Percentiles rank a stretch among this genome's conserved stretches.
These are phyloP conservation scores for Cordyceps pruinosa DNA, from an alignment of 2,329 filamentous ascomycete genomes.

Conservation along the genomic window DNA sequence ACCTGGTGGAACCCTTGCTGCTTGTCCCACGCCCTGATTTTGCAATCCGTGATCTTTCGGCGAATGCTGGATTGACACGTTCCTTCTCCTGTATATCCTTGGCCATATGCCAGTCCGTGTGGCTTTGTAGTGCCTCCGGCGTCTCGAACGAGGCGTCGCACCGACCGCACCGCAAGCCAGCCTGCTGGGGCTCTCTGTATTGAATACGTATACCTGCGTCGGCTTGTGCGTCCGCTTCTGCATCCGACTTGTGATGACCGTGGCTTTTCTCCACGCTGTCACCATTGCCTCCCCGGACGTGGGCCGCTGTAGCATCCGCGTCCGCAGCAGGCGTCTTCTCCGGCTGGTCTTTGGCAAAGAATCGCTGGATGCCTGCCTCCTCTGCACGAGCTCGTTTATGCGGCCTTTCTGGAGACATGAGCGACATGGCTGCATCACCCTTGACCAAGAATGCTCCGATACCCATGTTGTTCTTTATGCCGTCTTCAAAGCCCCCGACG, in stretches of 20 bases:
- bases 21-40: conserved; percentile 24
- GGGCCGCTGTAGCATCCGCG: conserved; percentile 22
- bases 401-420: conserved; percentile 19
- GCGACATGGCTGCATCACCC: conserved; percentile 54
- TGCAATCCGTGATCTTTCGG: conserved; percentile 22
- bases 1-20: conserved; percentile 19
- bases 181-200: background rate
- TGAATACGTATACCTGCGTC: conserved; percentile 27
- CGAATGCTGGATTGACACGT: conserved; percentile 43
- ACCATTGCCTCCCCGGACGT: conserved; percentile 16
- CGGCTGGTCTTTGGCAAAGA: conserved; percentile 41
- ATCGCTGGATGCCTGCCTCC: conserved; percentile 48
- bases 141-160: conserved; percentile 58
- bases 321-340: conserved; percentile 17
- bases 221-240: conserved; percentile 18
- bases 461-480: conserved; percentile 72
- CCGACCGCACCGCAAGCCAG: conserved; percentile 45
- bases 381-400: conserved; percentile 32
- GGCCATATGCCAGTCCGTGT: conserved; percentile 92
- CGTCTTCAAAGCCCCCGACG: conserved; percentile 89
- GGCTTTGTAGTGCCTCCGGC: conserved; percentile 58
- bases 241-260: conserved; percentile 10
- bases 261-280: conserved; percentile 5
- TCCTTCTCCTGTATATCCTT: conserved; percentile 69
- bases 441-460: conserved; percentile 83